Percentiles rank a stretch among this genome's conserved stretches.
These are phyloP conservation scores for Eucalyptus urophylla DNA, from an alignment of 345 rosid genomes.

Conservation along the genomic window DNA sequence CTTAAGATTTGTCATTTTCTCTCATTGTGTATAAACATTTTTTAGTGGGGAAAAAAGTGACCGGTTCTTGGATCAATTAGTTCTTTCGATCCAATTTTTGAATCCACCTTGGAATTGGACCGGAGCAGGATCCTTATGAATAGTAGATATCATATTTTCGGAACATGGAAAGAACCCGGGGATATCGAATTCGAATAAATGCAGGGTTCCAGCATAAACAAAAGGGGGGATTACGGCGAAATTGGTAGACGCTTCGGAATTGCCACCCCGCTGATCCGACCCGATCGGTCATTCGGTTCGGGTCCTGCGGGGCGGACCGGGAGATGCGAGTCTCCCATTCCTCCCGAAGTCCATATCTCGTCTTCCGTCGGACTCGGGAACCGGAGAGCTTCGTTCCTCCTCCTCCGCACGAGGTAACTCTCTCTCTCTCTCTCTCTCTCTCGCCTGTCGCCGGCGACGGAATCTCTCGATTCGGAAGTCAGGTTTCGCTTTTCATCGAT, in stretches of 20 bases:
- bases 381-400: background rate
- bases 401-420: background rate
- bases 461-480: background rate
- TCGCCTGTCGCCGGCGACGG: background rate
- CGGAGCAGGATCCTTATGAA: accelerated
- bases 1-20: no score
- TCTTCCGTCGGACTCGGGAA: background rate
- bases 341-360: background rate
- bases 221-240: no score
- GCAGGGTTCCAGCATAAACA: no score
- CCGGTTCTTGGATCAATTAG: accelerated
- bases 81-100: accelerated
- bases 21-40: accelerated
- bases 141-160: background rate
- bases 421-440: background rate
- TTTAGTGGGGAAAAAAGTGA: no score
- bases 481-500: background rate
- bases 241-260: background rate
- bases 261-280: background rate
- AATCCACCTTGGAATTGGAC: no score
- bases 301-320: background rate
- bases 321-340: background rate
- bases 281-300: background rate
- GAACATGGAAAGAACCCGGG: background rate
- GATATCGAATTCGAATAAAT: no score